Base-by-base conservation (phyloP, 2,329 filamentous ascomycete genomes). In the Immersiporthe knoxdaviesiana region DNA sequence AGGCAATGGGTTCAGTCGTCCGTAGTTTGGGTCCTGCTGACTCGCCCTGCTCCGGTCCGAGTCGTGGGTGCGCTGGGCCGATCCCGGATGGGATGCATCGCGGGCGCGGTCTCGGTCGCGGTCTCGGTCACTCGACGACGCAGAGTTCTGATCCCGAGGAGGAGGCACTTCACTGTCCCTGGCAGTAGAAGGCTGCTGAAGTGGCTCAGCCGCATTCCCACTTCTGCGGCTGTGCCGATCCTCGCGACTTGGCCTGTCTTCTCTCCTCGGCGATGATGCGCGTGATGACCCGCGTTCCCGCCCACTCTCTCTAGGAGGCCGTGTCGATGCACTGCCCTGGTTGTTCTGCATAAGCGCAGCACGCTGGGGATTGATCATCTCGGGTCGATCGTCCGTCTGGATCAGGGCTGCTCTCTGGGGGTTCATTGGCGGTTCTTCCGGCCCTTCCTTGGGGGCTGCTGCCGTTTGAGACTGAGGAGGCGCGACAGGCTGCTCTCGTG, bases 21-120 rank as follows among this genome's bases (percentile, higher is more conserved):
- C 88, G 73, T 90, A 90, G 68, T 86, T 88, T 21, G 86, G 85
- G 75, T 91, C 88, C 72, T 88, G 84, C 70, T 86, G 84, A 67
- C 80, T 81, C 27, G 83, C 73, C 71, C 84, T 80, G 50, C 82
- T 81, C 72, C 87, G 83, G 60, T 88, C 85, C 3, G 79, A 73
- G 39, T 89, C 87, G 1, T 78, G 76, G 52, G 81, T 81, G 32
- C 80, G 69, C 35, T 76, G 64, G 60, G 77, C 70, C 44, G 76
- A 80, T 54, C 74, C 79, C 72, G 77, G 81, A 75, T 80, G 87
- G 68, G 74, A 72, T 68, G 77, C 68, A 12, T 85, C 83, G 44
- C 83, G 79, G 24, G 78, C 71, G 72, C 83, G 83, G 7, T n/a
- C n/a, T n/a, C n/a, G n/a, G n/a, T 85, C 83, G 44, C 83, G 79